phyloP scores from a whole-genome alignment of 805 yeast species.

The Ogataea nonfermentans region DNA sequence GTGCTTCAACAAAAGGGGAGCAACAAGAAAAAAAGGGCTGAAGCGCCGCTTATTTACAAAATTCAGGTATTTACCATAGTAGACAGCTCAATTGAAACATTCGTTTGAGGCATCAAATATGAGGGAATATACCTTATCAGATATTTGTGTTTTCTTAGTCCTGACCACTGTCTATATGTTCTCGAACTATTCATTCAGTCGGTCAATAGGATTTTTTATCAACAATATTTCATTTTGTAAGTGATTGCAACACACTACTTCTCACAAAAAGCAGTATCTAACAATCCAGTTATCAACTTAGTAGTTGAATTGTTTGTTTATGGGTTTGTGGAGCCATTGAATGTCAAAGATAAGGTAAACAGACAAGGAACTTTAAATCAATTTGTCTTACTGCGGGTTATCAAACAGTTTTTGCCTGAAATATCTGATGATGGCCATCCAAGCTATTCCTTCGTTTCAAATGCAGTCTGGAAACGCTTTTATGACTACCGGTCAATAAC shows the following conservation, averaged over 20 bases:
- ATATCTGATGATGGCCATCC: slow-evolving; percentile 20
- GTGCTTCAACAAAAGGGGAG: slow-evolving; percentile 2
- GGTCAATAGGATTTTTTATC: slow-evolving; percentile 20
- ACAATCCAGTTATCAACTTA: slow-evolving; percentile 21
- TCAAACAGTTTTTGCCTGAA: slow-evolving; percentile 22
- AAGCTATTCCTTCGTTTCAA: slow-evolving; percentile 29
- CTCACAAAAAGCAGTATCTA: background rate
- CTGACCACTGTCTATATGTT: slow-evolving; percentile 27
- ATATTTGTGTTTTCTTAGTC: slow-evolving; percentile 25
- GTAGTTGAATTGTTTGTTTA: slow-evolving; percentile 26
- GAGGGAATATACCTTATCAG: slow-evolving; percentile 33
- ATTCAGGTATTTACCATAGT: too few relatives aligned
- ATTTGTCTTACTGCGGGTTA: slow-evolving; percentile 21
- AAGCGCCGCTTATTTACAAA: slow-evolving; percentile 6
- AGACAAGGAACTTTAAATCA: slow-evolving; percentile 33
- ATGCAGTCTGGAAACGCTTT: slow-evolving; percentile 32
- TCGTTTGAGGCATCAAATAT: slow-evolving; percentile 10
- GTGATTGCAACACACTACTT: slow-evolving; percentile 2
- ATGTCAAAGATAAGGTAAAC: slow-evolving; percentile 27
- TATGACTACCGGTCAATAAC: slow-evolving; percentile 31
- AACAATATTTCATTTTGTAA: slow-evolving; percentile 23
- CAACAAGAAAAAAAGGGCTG: slow-evolving; percentile 4
- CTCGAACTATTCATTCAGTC: slow-evolving; percentile 24
- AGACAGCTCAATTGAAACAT: background rate
- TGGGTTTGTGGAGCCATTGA: slow-evolving; percentile 33